Evolutionary conservation across 2,329 filamentous ascomycete species (phyloP).

Genomic region (Domatiomyces catenatus): DNA sequence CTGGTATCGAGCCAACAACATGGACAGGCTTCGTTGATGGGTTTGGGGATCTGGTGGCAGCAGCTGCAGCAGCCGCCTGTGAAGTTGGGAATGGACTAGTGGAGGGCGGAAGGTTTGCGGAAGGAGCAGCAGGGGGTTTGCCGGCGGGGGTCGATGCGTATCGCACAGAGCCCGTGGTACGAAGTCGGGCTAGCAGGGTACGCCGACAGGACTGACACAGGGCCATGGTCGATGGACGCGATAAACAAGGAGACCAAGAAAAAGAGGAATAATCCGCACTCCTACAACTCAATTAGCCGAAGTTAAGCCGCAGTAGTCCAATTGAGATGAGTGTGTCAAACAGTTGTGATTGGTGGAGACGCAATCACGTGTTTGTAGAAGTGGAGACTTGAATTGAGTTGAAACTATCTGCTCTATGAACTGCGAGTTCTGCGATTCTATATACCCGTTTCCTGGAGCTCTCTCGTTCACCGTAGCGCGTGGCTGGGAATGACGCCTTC

Average conservation of each 20-base stretch:
- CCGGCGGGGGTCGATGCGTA: constrained; percentile 2
- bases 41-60: constrained; percentile 14
- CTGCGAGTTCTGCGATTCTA: no score
- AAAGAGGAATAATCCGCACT: background rate
- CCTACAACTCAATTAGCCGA: no score
- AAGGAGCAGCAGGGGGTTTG: background rate
- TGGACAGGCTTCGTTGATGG: constrained; percentile 19
- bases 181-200: constrained; percentile 16
- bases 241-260: background rate
- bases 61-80: constrained; percentile 5
- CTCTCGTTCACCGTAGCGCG: no score
- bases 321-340: no score
- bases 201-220: background rate
- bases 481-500: no score
- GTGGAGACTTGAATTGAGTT: no score
- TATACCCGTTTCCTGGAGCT: no score
- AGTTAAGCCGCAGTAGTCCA: no score
- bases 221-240: background rate
- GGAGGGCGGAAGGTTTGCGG: background rate
- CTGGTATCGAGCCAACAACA: constrained; percentile 24
- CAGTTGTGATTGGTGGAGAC: no score
- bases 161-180: background rate
- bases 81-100: background rate
- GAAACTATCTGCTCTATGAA: no score
- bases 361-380: no score